Conservation (phyloP, 805 yeast species). For the Sungouiozyma intestinalis region DNA sequence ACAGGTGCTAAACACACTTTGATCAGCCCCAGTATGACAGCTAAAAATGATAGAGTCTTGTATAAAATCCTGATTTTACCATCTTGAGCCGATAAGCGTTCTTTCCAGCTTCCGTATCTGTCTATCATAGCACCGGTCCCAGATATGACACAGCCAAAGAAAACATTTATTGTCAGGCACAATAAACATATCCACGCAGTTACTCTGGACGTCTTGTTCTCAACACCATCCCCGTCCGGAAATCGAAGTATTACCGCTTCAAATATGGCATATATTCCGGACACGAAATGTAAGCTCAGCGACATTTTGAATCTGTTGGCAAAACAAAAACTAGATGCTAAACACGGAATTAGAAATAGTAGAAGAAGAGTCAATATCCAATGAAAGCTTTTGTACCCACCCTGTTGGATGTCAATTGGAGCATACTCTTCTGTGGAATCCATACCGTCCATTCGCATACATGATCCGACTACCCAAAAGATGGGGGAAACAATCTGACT, state of each 20-base stretch:
- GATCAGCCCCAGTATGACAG: conserved; percentile 61
- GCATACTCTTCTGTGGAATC: conserved; percentile 25
- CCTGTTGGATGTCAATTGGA: conserved; percentile 33
- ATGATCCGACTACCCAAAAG: neutral
- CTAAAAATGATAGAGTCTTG: conserved; percentile 37
- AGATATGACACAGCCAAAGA: neutral
- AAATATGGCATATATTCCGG: conserved; percentile 40
- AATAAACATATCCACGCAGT: conserved; percentile 51
- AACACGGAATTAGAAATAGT: conserved; percentile 45
- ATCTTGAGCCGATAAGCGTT: conserved; percentile 21
- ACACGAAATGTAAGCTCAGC: conserved; percentile 35
- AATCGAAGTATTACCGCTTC: conserved; percentile 51
- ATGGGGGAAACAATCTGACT: neutral
- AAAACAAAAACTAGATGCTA: conserved; percentile 43
- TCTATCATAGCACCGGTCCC: conserved; percentile 24
- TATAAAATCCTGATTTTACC: conserved; percentile 26
- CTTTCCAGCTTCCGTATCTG: conserved; percentile 38
- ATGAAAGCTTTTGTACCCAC: conserved; percentile 49
- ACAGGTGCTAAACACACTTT: conserved; percentile 72
- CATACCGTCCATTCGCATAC: conserved; percentile 2
- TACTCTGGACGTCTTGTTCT: conserved; percentile 56
- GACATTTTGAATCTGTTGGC: conserved; percentile 41
- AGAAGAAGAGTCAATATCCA: conserved; percentile 46
- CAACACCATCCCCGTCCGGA: conserved; percentile 56
- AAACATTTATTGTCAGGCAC: neutral